Percentiles rank a stretch among this genome's conserved stretches.
phyloP scores from a whole-genome alignment of 495 filamentous ascomycete genomes.

The Thermochaetoides thermophila region DNA sequence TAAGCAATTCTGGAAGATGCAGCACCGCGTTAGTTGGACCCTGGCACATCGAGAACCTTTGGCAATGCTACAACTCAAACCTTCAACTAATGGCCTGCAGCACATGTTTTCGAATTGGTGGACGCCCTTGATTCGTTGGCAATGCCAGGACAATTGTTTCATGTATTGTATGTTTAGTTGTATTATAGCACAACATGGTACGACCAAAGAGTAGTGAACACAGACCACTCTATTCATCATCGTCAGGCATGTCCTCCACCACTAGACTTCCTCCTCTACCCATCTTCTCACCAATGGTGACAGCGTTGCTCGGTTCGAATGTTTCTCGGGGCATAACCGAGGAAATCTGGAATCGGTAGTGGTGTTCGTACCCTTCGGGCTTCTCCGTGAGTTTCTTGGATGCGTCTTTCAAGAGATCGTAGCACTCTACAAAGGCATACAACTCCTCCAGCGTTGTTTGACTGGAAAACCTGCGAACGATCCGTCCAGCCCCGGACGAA shows the following conservation, averaged over 20 bases:
- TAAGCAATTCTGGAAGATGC: no score
- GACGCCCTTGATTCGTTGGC: no score
- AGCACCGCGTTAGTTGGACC: no score
- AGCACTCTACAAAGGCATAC: slow-evolving; percentile 93
- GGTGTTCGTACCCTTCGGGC: slow-evolving; percentile 58
- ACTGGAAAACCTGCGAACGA: slow-evolving; percentile 57
- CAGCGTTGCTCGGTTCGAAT: slow-evolving; percentile 49
- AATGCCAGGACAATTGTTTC: no score
- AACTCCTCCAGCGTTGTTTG: slow-evolving; percentile 66
- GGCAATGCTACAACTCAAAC: no score
- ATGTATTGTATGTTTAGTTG: no score
- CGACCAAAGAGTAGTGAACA: no score
- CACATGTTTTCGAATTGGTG: no score
- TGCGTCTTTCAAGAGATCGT: slow-evolving; percentile 42
- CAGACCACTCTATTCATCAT: slow-evolving; percentile 16
- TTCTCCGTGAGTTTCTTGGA: slow-evolving; percentile 24
- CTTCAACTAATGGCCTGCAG: no score
- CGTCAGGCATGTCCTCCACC: slow-evolving; percentile 44
- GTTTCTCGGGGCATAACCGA: slow-evolving; percentile 69
- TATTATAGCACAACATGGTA: no score
- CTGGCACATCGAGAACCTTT: no score
- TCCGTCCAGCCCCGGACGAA: slow-evolving; percentile 42
- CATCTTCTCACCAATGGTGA: slow-evolving; percentile 53
- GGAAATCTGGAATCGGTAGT: slow-evolving; percentile 68
- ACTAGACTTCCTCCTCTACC: slow-evolving; percentile 79